Evolutionary conservation across 164 flowering plant species (phyloP).

Genomic region (Akebia trifoliata): DNA sequence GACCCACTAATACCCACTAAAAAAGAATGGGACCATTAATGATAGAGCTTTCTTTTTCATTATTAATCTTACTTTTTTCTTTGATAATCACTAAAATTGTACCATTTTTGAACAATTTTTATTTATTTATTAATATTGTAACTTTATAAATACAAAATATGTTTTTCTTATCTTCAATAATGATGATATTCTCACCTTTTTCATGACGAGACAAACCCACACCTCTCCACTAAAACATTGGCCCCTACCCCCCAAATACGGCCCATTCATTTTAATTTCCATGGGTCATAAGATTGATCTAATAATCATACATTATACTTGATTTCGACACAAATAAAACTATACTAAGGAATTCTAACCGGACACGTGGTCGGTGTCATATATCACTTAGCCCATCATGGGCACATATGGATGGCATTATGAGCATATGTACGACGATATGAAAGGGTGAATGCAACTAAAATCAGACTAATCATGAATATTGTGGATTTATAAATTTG

Average conservation of each 20-base stretch:
- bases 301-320: too few relatives aligned
- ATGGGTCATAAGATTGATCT: background rate
- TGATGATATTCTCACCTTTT: slow-evolving; percentile 18
- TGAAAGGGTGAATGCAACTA: too few relatives aligned
- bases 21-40: background rate
- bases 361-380: too few relatives aligned
- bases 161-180: slow-evolving; percentile 9
- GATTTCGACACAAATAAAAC: too few relatives aligned
- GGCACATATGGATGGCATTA: too few relatives aligned
- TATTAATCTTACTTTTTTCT: background rate
- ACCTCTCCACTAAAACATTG: slow-evolving; percentile 25
- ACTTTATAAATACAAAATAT: background rate
- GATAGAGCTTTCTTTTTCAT: background rate
- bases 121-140: too few relatives aligned
- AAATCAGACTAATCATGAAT: too few relatives aligned
- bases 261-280: slow-evolving; percentile 13
- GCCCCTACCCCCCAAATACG: slow-evolving; percentile 13
- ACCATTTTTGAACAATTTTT: too few relatives aligned
- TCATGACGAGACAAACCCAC: slow-evolving; percentile 20
- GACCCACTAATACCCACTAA: background rate
- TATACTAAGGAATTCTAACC: too few relatives aligned
- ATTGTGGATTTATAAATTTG: too few relatives aligned
- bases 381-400: too few relatives aligned
- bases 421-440: too few relatives aligned
- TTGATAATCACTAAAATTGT: background rate